phyloP scores from a whole-genome alignment of 495 filamentous ascomycete species.

The Aspergillus baeticus region DNA sequence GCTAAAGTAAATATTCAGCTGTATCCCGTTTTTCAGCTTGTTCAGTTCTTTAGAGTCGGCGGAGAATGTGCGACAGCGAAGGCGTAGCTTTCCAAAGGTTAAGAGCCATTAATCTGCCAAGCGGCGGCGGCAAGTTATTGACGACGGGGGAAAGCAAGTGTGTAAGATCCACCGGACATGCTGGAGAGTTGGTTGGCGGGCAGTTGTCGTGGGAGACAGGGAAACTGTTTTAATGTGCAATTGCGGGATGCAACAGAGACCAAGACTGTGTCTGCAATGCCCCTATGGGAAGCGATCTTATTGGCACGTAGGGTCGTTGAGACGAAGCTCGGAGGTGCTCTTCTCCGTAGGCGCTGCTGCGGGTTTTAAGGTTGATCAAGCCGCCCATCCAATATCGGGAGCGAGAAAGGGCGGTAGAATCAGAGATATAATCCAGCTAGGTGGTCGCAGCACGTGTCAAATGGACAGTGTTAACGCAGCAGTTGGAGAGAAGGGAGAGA shows the following conservation, averaged over 20 bases:
- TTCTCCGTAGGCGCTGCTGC: constrained; percentile 7
- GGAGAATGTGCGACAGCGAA: constrained; percentile 29
- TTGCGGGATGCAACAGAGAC: constrained; percentile 13
- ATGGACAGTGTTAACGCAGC: constrained; percentile 11
- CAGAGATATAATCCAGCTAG: not conserved
- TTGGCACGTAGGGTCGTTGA: constrained; percentile 9
- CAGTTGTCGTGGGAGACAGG: constrained; percentile 3
- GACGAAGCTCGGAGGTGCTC: not conserved
- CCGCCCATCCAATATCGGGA: constrained; percentile 1
- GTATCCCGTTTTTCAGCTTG: constrained; percentile 1
- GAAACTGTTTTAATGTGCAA: constrained; percentile 4
- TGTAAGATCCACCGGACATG: constrained; percentile 30
- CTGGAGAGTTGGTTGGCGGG: constrained; percentile 17
- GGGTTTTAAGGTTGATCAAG: not conserved
- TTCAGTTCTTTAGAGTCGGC: constrained; percentile 20
- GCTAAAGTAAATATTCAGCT: not conserved
- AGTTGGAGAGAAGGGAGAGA: constrained; percentile 12
- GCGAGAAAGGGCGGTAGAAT: not conserved
- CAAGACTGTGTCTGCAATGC: constrained; percentile 25
- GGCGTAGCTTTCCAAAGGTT: constrained; percentile 32
- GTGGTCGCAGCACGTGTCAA: constrained; percentile 17
- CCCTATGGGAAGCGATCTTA: constrained; percentile 6
- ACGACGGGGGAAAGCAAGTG: constrained; percentile 24
- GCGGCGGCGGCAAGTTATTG: constrained; percentile 28
- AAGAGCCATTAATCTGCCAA: constrained; percentile 37